Evolutionary conservation across 257 asterid genomes (phyloP), one percentile per base, ranked within the genome.

Genomic region (Solanum chaucha): DNA sequence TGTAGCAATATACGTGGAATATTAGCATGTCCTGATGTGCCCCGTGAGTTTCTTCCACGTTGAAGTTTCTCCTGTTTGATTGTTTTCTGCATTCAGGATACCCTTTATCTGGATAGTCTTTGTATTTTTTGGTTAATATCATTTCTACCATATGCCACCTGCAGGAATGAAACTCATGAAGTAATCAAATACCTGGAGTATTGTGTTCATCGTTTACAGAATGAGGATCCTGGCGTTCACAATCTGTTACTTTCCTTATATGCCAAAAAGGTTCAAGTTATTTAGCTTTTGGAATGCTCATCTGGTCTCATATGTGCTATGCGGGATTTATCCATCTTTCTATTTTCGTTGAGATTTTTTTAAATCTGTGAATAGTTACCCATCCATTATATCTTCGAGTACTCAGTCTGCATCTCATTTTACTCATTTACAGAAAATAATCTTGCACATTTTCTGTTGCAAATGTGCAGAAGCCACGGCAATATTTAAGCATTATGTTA

Each of bases 81-180:
- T 32, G 26, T 46, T 81, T 48, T 81, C 85, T 10, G 70, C 85
- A 81, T 81, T 30, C 85, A 5, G 38, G 70, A 81, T 48, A 30
- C 32, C 68, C 30, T 81, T 80, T 81, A 48, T 81, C 30, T 81
- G 67, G 17, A 46, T 9, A 17, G 44, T 81, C 46, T 19, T 48
- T 30, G 4, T 81, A 48, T 48, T 81, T 26, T 8, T 81, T 30
- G 28, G 41, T 81, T 81, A 81, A 30, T 81, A 48, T 81, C 5
- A 80, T 48, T 80, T 80, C 72, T 38, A 14, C 88, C 32, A 13
- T 46, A 38, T 85, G 22, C 61, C 64, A 40, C 88, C 67, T 89
- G 89, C 97, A 97, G 99, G 97, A 97, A 97, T 88, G 99, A 97
- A 95, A 94, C 99, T 61, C 98, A 97, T 88, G 99, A 97, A 92